Conservation (phyloP, 495 filamentous ascomycete genomes). For the Hyaloscypha finlandica region DNA sequence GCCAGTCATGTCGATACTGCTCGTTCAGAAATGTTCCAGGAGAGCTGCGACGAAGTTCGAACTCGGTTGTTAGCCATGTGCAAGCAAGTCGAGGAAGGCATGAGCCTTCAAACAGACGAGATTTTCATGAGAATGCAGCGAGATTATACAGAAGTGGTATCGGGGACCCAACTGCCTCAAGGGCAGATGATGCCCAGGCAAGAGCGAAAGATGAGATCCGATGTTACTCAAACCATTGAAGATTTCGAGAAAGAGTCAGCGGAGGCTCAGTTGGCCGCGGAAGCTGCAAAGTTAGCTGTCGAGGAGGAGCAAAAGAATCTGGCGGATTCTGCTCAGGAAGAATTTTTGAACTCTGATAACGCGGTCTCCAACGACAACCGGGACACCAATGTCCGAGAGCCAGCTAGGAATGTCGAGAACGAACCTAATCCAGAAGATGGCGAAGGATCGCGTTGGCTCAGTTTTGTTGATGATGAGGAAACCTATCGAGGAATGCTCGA, state of each 20-base stretch:
- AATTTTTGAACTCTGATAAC: too few relatives aligned
- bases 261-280: too few relatives aligned
- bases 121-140: constrained; percentile 43
- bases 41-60: constrained; percentile 44
- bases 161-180: constrained; percentile 8
- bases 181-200: constrained; percentile 13
- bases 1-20: constrained; percentile 44
- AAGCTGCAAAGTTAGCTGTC: too few relatives aligned
- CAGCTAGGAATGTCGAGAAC: too few relatives aligned
- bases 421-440: too few relatives aligned
- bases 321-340: too few relatives aligned
- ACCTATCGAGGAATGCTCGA: too few relatives aligned
- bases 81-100: constrained; percentile 32
- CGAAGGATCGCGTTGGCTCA: too few relatives aligned
- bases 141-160: constrained; percentile 46
- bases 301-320: too few relatives aligned
- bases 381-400: too few relatives aligned
- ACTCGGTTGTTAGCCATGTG: constrained; percentile 41
- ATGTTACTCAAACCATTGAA: constrained; percentile 9
- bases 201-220: constrained; percentile 17
- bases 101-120: constrained; percentile 43
- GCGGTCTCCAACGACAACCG: too few relatives aligned
- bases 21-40: constrained; percentile 52
- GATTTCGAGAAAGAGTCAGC: neutral
- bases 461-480: too few relatives aligned